A percentile compares a stretch with the other conserved stretches of the same genome.
phyloP scores from a whole-genome alignment of 2,329 filamentous ascomycete species.

The Neoascochyta sp. region DNA sequence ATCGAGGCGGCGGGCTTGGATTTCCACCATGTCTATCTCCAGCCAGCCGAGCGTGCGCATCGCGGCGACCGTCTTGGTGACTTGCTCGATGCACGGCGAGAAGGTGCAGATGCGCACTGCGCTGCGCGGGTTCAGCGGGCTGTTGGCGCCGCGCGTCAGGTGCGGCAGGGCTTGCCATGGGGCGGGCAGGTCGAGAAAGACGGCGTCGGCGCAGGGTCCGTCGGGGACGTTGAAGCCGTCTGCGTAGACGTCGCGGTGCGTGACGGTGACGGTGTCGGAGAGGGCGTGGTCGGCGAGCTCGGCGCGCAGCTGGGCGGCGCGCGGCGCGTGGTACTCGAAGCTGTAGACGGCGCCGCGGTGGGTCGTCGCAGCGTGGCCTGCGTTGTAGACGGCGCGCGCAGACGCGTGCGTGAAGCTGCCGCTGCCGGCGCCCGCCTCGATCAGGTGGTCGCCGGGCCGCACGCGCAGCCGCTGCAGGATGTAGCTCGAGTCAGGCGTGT shows the following conservation, averaged over 20 bases:
- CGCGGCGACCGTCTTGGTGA: conserved; percentile 75
- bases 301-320: conserved; percentile 64
- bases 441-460: conserved; percentile 67
- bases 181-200: conserved; percentile 77
- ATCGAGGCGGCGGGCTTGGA: conserved; percentile 74
- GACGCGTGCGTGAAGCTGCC: conserved; percentile 82
- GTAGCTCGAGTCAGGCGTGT: conserved; percentile 83
- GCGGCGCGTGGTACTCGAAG: conserved; percentile 74
- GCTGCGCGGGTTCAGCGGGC: conserved; percentile 65
- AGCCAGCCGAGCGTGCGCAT: conserved; percentile 83
- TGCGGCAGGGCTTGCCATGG: conserved; percentile 78
- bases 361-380: conserved; percentile 40
- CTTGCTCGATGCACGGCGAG: conserved; percentile 95
- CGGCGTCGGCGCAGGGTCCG: conserved; percentile 54
- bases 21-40: conserved; percentile 89
- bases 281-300: conserved; percentile 69
- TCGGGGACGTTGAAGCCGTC: conserved; percentile 63
- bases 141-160: conserved; percentile 54
- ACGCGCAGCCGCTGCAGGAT: conserved; percentile 73
- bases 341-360: conserved; percentile 67
- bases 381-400: conserved; percentile 70
- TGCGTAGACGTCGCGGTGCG: conserved; percentile 74
- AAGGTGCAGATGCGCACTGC: conserved; percentile 86
- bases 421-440: conserved; percentile 78
- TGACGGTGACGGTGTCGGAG: conserved; percentile 63